Evolutionary conservation across 495 filamentous ascomycete species (phyloP), one percentile per base, ranked within the genome.

Genomic region (Penicillium robsamsonii): DNA sequence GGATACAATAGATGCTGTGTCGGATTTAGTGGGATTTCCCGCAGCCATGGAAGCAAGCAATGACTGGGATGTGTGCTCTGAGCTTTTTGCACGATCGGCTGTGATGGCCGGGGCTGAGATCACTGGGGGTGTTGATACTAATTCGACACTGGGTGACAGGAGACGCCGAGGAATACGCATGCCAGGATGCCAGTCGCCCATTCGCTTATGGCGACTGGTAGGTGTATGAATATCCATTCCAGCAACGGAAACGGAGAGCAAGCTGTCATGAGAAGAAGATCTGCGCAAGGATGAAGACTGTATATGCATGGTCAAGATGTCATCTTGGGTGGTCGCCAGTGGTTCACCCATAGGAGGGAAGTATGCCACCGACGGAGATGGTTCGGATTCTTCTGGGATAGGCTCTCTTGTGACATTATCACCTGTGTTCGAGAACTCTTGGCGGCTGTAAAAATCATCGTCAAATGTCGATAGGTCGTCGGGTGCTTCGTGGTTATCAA

Each of bases 181-280:
- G 53, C 63, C 59, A 4, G 66, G 53, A 46, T 68, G 61, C 58
- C 74, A 65, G 42, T 69, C 64, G 35, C 60, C 63, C 70, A 74
- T 69, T 24, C 71, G 73, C 24, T 62, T 66, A 51, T 63, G 70
- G 46, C 63, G 76, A 42, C 60, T 71, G 43, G 50, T 71, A 5
- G 69, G 63, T 13, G 73, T 78, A 53, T 77, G 79, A 40, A 81
- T 79, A 60, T 83, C 79, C 71, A 81, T 74, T 1, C 74, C 78
- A 4, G 72, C 72, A 13, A 78, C 73, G 0, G 80, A 81, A 24
- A 78, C 73, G 0, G 80, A 81, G 38, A 83, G 66, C 0, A 83
- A 61, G 57, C 77, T 80, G 44, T 83, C 80, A 48, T 81, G 79
- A 0, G 79, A 82, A 5, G 69, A 53, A 3, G 74, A 69, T 60